Base-by-base conservation (phyloP, 1,139 yeast species). In the Arxiozyma telluris region DNA sequence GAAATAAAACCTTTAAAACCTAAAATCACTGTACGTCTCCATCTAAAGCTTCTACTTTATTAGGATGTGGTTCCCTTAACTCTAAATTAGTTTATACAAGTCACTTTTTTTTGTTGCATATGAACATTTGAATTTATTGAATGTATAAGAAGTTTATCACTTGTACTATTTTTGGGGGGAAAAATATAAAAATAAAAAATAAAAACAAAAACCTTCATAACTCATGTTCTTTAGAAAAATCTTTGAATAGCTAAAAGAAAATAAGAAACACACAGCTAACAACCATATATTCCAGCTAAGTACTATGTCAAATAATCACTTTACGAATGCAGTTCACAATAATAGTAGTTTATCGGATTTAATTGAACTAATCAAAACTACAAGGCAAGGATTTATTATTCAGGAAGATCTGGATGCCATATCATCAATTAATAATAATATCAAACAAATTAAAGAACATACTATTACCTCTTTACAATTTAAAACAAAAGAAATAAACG, bases 341-440 rank as follows among this genome's bases (percentile, higher is more conserved):
- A 38, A 41, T n/a, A 48, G 42, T 22, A 49, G 52, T 23, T 18
- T 54, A 3, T 23, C 44, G 3, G 54, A 53, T 4, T 21, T 49
- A 18, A 49, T 51, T 12, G 61, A 53, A 9, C 53, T 64, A 12
- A 48, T 66, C 20, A 57, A 59, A 47, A 59, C 60, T 18, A 59
- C 64, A 6, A 59, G 67, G n/a, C 61, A 60, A 44, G 61, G 58
- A 41, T 65, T 65, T 48, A 59, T 57, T 8, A 61, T 61, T 12
- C 56, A 59, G 11, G 59, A 62, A 17, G 65, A 61, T 52, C 45
- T 59, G n/a, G 55, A 57, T 15, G 52, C 60, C 4, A 46, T 64
- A 41, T 49, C 49, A 7, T 55, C 51, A 38, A 62, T 63, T 18
- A 59, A 58, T 41, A 52, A 50, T 11, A 58, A 55, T 41, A 50